Conservation (phyloP, 192 early-diverging fungal species). For the Gonapodya prolifera region DNA sequence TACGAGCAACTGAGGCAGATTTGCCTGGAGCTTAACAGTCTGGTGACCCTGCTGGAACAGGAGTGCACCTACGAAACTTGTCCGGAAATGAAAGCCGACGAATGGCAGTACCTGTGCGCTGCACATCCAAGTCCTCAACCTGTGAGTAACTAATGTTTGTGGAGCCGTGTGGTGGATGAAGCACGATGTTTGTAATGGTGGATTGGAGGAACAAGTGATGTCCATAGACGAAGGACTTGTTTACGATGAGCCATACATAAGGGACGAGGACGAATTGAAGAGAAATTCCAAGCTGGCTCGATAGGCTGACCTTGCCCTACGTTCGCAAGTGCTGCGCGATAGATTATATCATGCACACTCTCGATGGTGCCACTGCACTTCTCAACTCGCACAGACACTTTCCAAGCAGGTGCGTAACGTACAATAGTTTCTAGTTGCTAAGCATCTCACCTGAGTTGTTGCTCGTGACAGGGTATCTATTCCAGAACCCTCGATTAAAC, state of each 20-base stretch:
- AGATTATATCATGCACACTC: slow-evolving; percentile 84
- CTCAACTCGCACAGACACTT: slow-evolving; percentile 67
- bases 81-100: slow-evolving; percentile 86
- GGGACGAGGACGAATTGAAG: background rate
- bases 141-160: slow-evolving; percentile 27
- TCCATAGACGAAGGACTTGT: background rate
- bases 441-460: background rate
- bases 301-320: background rate
- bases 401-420: slow-evolving; percentile 45
- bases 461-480: slow-evolving; percentile 29
- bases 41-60: slow-evolving; percentile 51
- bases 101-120: slow-evolving; percentile 86
- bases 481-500: slow-evolving; percentile 62
- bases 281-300: too few relatives aligned
- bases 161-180: background rate
- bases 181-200: background rate
- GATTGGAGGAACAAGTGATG: background rate
- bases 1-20: slow-evolving; percentile 85
- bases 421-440: background rate
- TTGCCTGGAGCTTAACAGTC: slow-evolving; percentile 70
- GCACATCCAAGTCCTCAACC: slow-evolving; percentile 63
- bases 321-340: slow-evolving; percentile 65
- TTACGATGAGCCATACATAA: background rate
- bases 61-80: slow-evolving; percentile 71
- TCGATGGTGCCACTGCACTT: slow-evolving; percentile 74